phyloP scores from a whole-genome alignment of 228 moss, liverwort and hornwort species.

The Sphagnum fallax region DNA sequence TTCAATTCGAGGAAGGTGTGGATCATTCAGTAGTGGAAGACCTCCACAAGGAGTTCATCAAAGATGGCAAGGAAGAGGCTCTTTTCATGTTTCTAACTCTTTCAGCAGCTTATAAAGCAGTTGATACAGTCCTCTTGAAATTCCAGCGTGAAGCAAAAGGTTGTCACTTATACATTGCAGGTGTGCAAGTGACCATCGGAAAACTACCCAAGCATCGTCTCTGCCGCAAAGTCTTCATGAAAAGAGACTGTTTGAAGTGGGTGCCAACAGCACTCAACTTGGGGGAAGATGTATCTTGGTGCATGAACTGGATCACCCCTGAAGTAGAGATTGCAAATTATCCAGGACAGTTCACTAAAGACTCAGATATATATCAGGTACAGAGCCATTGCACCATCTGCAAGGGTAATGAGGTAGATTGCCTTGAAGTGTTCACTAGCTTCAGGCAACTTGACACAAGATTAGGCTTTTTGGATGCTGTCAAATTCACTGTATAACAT shows the following conservation, averaged over 20 bases:
- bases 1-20: conserved; percentile 24
- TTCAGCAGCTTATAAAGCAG: conserved; percentile 30
- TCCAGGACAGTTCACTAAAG: conserved; percentile 13
- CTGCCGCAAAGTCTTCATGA: conserved; percentile 15
- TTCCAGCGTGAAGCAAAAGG: conserved; percentile 29
- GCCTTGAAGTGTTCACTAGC: conserved; percentile 22
- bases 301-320: conserved; percentile 23
- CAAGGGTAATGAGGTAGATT: conserved; percentile 20
- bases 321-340: conserved; percentile 25
- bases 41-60: conserved; percentile 40
- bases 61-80: conserved; percentile 34
- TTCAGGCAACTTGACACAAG: conserved; percentile 16
- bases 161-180: conserved; percentile 27
- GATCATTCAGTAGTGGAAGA: conserved; percentile 28
- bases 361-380: conserved; percentile 17
- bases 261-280: conserved; percentile 14
- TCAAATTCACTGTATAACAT: conserved; percentile 2
- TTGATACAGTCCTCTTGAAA: conserved; percentile 29
- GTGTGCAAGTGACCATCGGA: conserved; percentile 17
- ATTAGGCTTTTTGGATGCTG: conserved; percentile 16
- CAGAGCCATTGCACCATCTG: conserved; percentile 17
- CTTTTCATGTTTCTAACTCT: conserved; percentile 20
- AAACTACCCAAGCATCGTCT: conserved; percentile 23
- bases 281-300: conserved; percentile 26
- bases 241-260: conserved; percentile 12